phyloP scores from a whole-genome alignment of 345 rosid genomes.

The Ceriops tagal region DNA sequence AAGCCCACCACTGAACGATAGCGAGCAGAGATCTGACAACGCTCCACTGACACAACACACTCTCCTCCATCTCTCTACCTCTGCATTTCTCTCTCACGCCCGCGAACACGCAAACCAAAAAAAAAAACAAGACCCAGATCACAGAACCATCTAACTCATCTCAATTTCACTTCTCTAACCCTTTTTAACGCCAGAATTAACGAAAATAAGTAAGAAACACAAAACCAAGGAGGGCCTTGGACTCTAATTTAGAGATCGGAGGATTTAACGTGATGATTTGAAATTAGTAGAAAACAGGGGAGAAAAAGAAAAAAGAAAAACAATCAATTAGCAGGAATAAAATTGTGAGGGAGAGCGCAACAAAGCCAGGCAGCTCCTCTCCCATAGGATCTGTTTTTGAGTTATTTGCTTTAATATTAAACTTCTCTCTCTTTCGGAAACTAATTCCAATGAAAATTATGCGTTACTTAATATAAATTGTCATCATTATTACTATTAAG shows the following conservation, averaged over 20 bases:
- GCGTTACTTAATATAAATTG: too few species aligned
- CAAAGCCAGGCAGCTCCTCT: constrained; percentile 42
- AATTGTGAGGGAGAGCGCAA: constrained; percentile 32
- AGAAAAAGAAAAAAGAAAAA: background rate
- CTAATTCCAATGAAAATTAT: too few species aligned
- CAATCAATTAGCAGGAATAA: constrained; percentile 15
- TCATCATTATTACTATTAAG: too few species aligned
- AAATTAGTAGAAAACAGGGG: background rate
- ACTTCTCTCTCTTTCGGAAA: constrained; percentile 28
- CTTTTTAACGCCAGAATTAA: background rate
- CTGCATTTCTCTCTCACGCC: constrained; percentile 9
- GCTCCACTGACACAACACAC: constrained; percentile 49
- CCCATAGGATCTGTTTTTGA: constrained; percentile 38
- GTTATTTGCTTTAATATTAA: constrained; percentile 19
- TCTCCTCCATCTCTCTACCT: constrained; percentile 67
- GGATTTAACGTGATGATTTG: background rate
- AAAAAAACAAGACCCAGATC: constrained; percentile 2
- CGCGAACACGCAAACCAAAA: constrained; percentile 1
- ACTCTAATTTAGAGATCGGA: background rate
- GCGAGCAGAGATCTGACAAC: constrained; percentile 88
- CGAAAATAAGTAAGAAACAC: background rate
- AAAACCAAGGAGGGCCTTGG: background rate
- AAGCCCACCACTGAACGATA: constrained; percentile 93
- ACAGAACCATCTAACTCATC: constrained; percentile 3
- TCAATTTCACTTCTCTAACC: constrained; percentile 2